Evolutionary conservation across 352 stramenopile species (phyloP).

Genomic region (Phytophthora pisi): DNA sequence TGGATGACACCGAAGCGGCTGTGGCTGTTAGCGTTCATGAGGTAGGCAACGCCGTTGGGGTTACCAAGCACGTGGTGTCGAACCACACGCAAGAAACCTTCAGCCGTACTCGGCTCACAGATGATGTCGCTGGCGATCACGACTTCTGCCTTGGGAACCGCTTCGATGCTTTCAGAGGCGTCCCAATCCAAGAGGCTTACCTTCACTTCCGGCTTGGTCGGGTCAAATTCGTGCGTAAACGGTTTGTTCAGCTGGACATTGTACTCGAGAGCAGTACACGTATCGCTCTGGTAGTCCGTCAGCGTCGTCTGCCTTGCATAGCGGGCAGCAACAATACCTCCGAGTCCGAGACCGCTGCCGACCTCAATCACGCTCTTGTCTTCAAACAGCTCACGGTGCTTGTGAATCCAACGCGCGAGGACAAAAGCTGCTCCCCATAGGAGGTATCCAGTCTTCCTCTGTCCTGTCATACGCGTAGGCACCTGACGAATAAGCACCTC

Average conservation of each 20-base stretch:
- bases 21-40: slow-evolving; percentile 89
- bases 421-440: slow-evolving; percentile 86
- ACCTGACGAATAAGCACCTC: slow-evolving; percentile 84
- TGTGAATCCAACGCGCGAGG: slow-evolving; percentile 81
- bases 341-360: slow-evolving; percentile 80
- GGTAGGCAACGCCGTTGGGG: slow-evolving; percentile 65
- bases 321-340: slow-evolving; percentile 74
- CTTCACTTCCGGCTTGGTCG: slow-evolving; percentile 50
- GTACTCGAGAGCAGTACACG: slow-evolving; percentile 74
- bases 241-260: slow-evolving; percentile 78
- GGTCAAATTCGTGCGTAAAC: slow-evolving; percentile 75
- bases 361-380: slow-evolving; percentile 82
- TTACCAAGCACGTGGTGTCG: slow-evolving; percentile 55
- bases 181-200: slow-evolving; percentile 84
- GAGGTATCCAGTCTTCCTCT: slow-evolving; percentile 86
- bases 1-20: slow-evolving; percentile 85
- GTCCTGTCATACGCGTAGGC: slow-evolving; percentile 81
- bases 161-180: slow-evolving; percentile 63
- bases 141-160: slow-evolving; percentile 66
- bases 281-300: slow-evolving; percentile 88
- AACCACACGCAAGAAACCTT: slow-evolving; percentile 86
- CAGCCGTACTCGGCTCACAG: slow-evolving; percentile 84
- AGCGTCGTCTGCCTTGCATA: slow-evolving; percentile 69
- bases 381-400: slow-evolving; percentile 75
- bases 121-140: slow-evolving; percentile 90